Base-by-base conservation (phyloP, 2,329 filamentous ascomycete species). In the Fusarium mundagurra region DNA sequence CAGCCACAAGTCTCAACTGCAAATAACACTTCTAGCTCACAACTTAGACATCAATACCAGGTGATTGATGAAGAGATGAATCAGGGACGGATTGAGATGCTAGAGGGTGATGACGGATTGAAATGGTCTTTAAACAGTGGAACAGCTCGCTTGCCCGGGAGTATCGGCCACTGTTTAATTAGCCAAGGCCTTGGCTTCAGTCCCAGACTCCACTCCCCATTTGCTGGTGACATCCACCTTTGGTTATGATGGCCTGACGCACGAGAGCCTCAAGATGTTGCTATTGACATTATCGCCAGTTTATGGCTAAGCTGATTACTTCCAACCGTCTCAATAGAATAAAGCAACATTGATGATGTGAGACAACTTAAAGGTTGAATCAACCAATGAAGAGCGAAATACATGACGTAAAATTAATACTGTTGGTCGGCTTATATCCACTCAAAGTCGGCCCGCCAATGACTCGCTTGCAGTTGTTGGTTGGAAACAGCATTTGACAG, bases 331-430 rank as follows among this genome's bases (percentile, higher is more conserved):
- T 5, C 8, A 5, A 33, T 45, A 8, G 8, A 27, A 20, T 24
- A 20, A 8, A 7, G 5, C 20, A 9, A 11, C 9, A 31, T 14
- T 6, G 5, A 31, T n/a, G 20, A 3, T 13, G 22, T 13, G 10
- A 34, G 17, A 8, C 4, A 20, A 24, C 0, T 20, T 24, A 2
- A n/a, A 14, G 0, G 2, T 7, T 34, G 8, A 2, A 5, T 24
- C 20, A 4, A 6, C 1, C 3, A 8, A 24, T 2, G 6, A 11
- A 51, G 4, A 3, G 5, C 17, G 0, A 24, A 7, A n/a, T 7
- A 24, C 22, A 2, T 24, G 4, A 14, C 17, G n/a, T 24, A 8
- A 20, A 18, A 20, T 4, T 8, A 27, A 29, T 54, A 13, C 14
- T 38, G 24, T 38, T 54, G 50, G 50, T 10, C 14, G 29, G 18